phyloP scores from a whole-genome alignment of 176 grass and related monocot species.

The Aegilops tauschii region DNA sequence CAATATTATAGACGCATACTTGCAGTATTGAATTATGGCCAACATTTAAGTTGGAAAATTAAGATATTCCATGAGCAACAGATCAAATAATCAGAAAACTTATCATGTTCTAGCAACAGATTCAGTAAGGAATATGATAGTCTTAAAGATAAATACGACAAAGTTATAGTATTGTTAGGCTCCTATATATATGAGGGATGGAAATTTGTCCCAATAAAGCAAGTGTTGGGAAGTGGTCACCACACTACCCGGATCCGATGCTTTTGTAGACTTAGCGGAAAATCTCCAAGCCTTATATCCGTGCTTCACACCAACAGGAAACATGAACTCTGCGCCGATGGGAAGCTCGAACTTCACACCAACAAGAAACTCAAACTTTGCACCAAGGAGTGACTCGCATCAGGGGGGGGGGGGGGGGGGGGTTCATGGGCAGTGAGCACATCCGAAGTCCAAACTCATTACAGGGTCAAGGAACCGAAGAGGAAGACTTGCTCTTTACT shows the following conservation, averaged over 20 bases:
- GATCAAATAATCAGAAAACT: background rate
- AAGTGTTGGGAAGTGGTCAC: background rate
- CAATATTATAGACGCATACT: slow-evolving; percentile 4
- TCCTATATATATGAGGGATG: slow-evolving; percentile 1
- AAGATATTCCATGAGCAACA: background rate
- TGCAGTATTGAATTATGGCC: slow-evolving; percentile 3
- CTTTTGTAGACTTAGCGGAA: background rate
- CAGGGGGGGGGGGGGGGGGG: background rate
- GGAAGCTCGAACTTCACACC: background rate
- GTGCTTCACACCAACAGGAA: background rate
- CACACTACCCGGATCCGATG: background rate
- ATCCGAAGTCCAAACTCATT: too few species aligned
- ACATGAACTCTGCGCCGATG: background rate
- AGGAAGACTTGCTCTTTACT: background rate
- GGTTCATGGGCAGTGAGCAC: too few species aligned
- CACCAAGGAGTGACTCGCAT: background rate
- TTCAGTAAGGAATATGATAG: background rate
- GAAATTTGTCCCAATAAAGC: background rate
- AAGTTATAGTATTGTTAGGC: background rate
- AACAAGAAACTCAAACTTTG: background rate
- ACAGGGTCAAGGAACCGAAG: background rate
- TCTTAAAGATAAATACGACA: background rate
- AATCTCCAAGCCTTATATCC: background rate
- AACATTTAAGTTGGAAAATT: background rate
- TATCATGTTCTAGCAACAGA: slow-evolving; percentile 5